Evolutionary conservation across 768 basidiomycete species (phyloP).

Genomic region (Brasilioporus rufonigricans): DNA sequence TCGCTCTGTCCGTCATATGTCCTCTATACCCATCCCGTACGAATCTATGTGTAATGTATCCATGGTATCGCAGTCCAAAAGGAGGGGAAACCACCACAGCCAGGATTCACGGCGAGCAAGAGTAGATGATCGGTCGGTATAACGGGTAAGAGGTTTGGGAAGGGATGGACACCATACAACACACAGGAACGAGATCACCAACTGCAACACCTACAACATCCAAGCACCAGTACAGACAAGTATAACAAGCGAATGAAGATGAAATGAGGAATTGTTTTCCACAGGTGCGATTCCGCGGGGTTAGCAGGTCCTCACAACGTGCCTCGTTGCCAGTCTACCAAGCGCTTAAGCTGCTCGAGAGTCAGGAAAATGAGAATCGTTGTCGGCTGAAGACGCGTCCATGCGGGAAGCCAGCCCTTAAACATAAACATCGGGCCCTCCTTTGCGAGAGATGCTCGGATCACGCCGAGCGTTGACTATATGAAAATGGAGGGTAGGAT

Average conservation of each 20-base stretch:
- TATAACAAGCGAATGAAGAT: background rate
- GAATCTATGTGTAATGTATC: conserved; percentile 1
- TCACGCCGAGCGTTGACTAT: conserved; percentile 70
- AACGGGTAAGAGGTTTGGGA: too few relatives aligned
- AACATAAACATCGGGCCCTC: conserved; percentile 92
- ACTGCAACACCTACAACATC: background rate
- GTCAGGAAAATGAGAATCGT: conserved; percentile 87
- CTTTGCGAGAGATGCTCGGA: conserved; percentile 60
- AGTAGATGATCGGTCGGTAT: too few relatives aligned
- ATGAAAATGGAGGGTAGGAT: background rate
- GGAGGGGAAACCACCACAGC: background rate
- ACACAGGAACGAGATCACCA: too few relatives aligned
- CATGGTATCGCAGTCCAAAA: conserved; percentile 8
- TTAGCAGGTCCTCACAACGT: conserved; percentile 17
- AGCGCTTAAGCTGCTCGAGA: conserved; percentile 75
- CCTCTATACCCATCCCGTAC: background rate
- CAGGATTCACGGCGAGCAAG: background rate
- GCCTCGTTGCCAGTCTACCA: conserved; percentile 58
- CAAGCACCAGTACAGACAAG: background rate
- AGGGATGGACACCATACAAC: too few relatives aligned
- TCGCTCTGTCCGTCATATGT: too few relatives aligned
- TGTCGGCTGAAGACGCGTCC: conserved; percentile 82
- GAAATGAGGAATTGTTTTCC: background rate
- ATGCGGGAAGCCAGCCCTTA: conserved; percentile 89
- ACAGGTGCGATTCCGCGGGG: background rate